Evolutionary conservation across 2,329 filamentous ascomycete genomes (phyloP).

Genomic region (Decorospora gaudefroyi): DNA sequence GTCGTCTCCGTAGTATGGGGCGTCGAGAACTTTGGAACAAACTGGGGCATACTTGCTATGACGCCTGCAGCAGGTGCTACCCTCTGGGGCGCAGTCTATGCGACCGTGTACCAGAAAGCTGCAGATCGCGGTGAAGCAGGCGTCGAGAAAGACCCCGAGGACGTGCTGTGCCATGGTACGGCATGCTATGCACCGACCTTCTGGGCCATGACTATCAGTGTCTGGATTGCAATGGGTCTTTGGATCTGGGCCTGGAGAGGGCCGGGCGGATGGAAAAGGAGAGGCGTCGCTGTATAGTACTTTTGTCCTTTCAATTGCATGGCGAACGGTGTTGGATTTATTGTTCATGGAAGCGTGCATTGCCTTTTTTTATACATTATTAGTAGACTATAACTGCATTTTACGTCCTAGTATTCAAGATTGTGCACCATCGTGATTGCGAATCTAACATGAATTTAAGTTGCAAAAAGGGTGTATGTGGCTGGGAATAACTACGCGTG

Average conservation of each 20-base stretch:
- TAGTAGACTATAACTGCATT: no score
- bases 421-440: no score
- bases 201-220: constrained; percentile 81
- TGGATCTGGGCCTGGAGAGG: constrained; percentile 84
- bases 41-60: constrained; percentile 95
- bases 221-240: constrained; percentile 74
- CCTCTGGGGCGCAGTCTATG: constrained; percentile 90
- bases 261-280: constrained; percentile 71
- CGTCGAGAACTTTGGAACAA: constrained; percentile 97
- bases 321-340: constrained; percentile 7
- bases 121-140: constrained; percentile 52
- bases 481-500: neutral
- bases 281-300: constrained; percentile 70
- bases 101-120: constrained; percentile 73
- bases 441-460: no score
- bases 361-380: constrained; percentile 2
- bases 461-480: no score
- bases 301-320: constrained; percentile 3
- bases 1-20: constrained; percentile 98
- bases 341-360: constrained; percentile 1
- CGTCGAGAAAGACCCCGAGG: constrained; percentile 42
- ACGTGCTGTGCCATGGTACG: constrained; percentile 76
- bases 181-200: constrained; percentile 80
- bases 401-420: no score
- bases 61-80: constrained; percentile 86